phyloP scores from a whole-genome alignment of 2,329 filamentous ascomycete species.

The Xylariaceae sp. region DNA sequence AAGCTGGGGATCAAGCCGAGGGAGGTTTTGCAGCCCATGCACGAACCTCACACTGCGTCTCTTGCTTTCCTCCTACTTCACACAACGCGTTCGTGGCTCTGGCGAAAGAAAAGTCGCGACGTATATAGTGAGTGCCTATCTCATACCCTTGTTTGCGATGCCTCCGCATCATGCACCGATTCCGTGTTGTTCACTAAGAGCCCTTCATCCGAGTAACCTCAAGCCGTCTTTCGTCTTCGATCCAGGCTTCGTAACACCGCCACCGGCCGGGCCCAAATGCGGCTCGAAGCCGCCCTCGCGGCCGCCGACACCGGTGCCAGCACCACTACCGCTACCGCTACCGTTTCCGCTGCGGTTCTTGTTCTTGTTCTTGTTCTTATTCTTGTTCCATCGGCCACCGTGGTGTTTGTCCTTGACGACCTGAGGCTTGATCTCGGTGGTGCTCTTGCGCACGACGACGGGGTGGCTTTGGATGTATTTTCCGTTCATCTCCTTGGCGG shows the following conservation, averaged over 20 bases:
- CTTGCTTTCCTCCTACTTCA: no score
- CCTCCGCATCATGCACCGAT: no score
- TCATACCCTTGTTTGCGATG: no score
- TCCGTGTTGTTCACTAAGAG: background rate
- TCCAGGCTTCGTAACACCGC: conserved; percentile 55
- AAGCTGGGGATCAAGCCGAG: no score
- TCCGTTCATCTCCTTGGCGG: conserved; percentile 95
- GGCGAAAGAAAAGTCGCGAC: no score
- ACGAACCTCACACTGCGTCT: no score
- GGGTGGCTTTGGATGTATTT: conserved; percentile 99
- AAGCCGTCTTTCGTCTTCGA: conserved; percentile 64
- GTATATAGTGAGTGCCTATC: no score
- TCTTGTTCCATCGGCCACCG: conserved; percentile 30
- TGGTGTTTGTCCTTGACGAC: conserved; percentile 51
- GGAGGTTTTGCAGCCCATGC: no score
- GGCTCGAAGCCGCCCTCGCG: conserved; percentile 40
- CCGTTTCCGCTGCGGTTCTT: conserved; percentile 31
- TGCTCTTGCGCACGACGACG: conserved; percentile 78
- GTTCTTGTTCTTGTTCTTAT: conserved; percentile 33
- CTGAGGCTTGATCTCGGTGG: conserved; percentile 80
- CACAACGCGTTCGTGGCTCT: no score
- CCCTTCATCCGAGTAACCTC: conserved; percentile 50
- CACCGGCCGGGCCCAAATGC: conserved; percentile 44
- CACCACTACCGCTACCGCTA: conserved; percentile 25
- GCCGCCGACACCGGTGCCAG: conserved; percentile 24